Base-by-base conservation (phyloP, 768 basidiomycete genomes). In the Lactarius hatsudake region DNA sequence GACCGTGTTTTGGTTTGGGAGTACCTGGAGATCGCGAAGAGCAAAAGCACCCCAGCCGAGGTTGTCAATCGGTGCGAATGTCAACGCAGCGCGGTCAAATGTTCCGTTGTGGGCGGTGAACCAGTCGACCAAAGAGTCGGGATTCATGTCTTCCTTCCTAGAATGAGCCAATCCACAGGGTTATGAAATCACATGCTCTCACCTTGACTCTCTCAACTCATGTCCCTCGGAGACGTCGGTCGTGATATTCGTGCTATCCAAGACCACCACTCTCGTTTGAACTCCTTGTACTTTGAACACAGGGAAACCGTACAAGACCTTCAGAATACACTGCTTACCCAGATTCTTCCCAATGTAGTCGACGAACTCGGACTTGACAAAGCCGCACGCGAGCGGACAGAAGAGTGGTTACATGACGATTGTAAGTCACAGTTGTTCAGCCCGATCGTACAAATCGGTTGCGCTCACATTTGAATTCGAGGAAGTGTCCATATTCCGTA, bases 41-140 rank as follows among this genome's bases (percentile, higher is more conserved):
- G 94, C 93, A 26, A 91, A 75, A 0, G 83, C 87, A 32, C 92
- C 91, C 30, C 87, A 82, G n/a, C 91, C 90, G 59, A 83, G 78
- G 48, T 74, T 71, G 9, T 82, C 76, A 57, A 87, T 79, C 18
- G 72, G 74, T 2, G 73, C 75, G 66, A 87, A 78, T 28, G 54
- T 40, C 62, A 69, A 34, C 59, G 65, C 68, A 57, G 69, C 59
- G 17, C 63, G 66, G 62, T 89, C 86, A 45, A 89, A 59, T 15
- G 65, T 73, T 6, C 86, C 88, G 53, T 81, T 79, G 66, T 82
- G 77, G 0, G 74, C 64, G 70, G 79, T 77, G 74, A 89, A 89
- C 88, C 88, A 90, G 36, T 70, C 61, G 23, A 86, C 42, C 69
- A 88, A 56, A 40, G 51, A 53, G 51, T 53, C 51, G 51, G 51